Percentiles rank a stretch among this genome's conserved stretches.
Conservation (phyloP, 441 rosid species). For the Daphne laureola region DNA sequence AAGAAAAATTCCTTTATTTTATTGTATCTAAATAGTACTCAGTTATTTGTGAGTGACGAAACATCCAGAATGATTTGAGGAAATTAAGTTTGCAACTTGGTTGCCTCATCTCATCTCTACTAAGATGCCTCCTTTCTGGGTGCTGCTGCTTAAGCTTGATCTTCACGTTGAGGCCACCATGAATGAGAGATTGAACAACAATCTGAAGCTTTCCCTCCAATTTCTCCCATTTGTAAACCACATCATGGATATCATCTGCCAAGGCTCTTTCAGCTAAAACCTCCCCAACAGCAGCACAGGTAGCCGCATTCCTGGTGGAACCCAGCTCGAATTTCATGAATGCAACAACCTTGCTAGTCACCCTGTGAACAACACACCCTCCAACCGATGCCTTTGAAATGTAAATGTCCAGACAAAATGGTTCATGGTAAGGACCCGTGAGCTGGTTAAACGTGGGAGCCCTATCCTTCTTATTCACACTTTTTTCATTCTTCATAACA, state of each 20-base stretch:
- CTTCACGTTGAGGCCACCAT: conserved; percentile 66
- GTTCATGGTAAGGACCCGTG: conserved; percentile 79
- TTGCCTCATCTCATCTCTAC: not conserved
- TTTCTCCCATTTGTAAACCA: conserved; percentile 63
- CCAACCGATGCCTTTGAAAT: conserved; percentile 80
- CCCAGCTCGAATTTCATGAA: conserved; percentile 71
- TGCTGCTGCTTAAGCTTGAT: conserved; percentile 76
- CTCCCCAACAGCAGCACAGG: conserved; percentile 67
- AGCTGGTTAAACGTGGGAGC: conserved; percentile 83
- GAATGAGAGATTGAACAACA: conserved; percentile 65
- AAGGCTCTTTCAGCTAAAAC: conserved; percentile 66
- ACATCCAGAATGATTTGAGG: too few species aligned
- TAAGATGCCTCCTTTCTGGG: conserved; percentile 22
- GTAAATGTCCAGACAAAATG: conserved; percentile 76
- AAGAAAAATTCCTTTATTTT: too few species aligned
- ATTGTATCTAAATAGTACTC: too few species aligned
- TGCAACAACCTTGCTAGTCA: conserved; percentile 78
- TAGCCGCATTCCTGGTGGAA: conserved; percentile 56
- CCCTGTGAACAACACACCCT: conserved; percentile 74
- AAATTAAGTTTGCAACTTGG: too few species aligned
- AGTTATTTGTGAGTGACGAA: too few species aligned
- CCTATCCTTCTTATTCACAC: conserved; percentile 42
- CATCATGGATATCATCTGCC: conserved; percentile 72
- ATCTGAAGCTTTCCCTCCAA: conserved; percentile 72
- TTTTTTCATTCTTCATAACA: conserved; percentile 15